Conservation (phyloP, 176 grass and related monocot species). For the Ensete ventricosum region DNA sequence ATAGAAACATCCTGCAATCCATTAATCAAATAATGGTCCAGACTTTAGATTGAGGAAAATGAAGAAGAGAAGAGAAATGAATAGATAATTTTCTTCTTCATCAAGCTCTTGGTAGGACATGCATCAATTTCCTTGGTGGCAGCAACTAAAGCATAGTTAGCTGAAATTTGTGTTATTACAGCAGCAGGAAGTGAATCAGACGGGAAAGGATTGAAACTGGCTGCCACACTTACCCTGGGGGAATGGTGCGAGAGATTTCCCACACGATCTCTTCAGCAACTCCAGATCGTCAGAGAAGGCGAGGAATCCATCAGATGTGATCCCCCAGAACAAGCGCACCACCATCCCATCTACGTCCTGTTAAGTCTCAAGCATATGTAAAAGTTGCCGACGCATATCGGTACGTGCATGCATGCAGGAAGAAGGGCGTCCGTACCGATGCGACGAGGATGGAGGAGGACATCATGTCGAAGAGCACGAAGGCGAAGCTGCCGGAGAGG, state of each 20-base stretch:
- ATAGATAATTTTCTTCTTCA: too few species aligned
- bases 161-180: too few species aligned
- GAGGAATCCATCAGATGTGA: slow-evolving; percentile 63
- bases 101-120: background rate
- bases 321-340: slow-evolving; percentile 67
- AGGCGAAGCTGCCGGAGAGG: slow-evolving; percentile 59
- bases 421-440: slow-evolving; percentile 37
- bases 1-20: slow-evolving; percentile 67
- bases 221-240: slow-evolving; percentile 43
- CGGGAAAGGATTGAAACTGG: background rate
- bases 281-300: slow-evolving; percentile 66
- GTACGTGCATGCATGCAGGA: background rate
- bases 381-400: background rate
- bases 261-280: slow-evolving; percentile 80
- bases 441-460: slow-evolving; percentile 61
- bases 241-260: slow-evolving; percentile 80
- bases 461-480: slow-evolving; percentile 78
- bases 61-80: too few species aligned
- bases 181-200: background rate
- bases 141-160: too few species aligned
- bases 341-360: slow-evolving; percentile 60
- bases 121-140: too few species aligned
- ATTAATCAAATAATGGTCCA: background rate
- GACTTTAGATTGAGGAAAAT: background rate
- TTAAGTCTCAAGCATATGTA: background rate